These are phyloP conservation scores for Teratosphaeriaceae sp. DNA, from an alignment of 2,329 filamentous ascomycete species.

Conservation along the genomic window DNA sequence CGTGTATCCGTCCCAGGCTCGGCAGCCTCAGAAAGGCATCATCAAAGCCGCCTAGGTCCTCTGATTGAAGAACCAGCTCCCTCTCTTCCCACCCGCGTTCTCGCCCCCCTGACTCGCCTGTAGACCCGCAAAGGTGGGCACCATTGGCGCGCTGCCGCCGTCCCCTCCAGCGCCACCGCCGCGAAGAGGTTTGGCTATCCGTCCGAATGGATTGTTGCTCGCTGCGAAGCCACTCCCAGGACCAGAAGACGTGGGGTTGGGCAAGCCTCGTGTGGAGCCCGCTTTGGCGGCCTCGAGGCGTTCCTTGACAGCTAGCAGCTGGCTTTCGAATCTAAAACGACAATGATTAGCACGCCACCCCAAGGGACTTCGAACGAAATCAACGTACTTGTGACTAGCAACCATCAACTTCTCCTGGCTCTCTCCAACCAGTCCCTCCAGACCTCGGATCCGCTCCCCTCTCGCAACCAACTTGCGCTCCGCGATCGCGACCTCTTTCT, in stretches of 20 bases:
- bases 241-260: conserved; percentile 46
- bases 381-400: conserved; percentile 98
- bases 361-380: too few species aligned
- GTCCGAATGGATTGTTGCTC: conserved; percentile 61
- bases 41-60: conserved; percentile 13
- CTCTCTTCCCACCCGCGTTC: conserved; percentile 13
- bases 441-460: conserved; percentile 92
- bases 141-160: conserved; percentile 30
- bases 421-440: conserved; percentile 88
- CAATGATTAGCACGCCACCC: conserved; percentile 45
- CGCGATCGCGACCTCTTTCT: conserved; percentile 98
- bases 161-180: conserved; percentile 43
- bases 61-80: conserved; percentile 27
- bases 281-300: conserved; percentile 92
- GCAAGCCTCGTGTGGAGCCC: conserved; percentile 77
- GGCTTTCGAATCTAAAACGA: conserved; percentile 76
- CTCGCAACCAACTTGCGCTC: conserved; percentile 94
- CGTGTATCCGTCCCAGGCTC: neutral
- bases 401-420: conserved; percentile 97
- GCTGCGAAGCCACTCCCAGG: conserved; percentile 36
- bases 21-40: neutral
- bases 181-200: conserved; percentile 60
- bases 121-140: conserved; percentile 38
- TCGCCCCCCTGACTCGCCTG: conserved; percentile 22
- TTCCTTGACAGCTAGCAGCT: conserved; percentile 96